These are phyloP conservation scores for Pleurostoma richardsiae DNA, from an alignment of 2,329 filamentous ascomycete species.

Conservation along the genomic window DNA sequence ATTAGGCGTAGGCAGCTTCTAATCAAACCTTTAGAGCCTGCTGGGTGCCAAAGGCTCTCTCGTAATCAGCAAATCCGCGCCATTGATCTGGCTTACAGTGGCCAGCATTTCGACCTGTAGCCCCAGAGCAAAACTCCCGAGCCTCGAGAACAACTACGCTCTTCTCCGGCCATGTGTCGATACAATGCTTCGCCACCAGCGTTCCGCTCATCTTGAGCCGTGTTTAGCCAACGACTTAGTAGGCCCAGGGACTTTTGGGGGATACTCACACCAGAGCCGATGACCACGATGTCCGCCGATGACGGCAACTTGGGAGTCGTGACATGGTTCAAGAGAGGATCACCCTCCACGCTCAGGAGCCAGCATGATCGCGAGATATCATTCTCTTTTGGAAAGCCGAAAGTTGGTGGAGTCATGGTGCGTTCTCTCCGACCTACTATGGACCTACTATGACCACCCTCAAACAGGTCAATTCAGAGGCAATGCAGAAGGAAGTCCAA, in stretches of 20 bases:
- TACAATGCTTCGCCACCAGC: constrained; percentile 7
- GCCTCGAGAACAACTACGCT: constrained; percentile 11
- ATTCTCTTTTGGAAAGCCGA: not conserved
- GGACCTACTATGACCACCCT: too few species aligned
- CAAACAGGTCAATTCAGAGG: too few species aligned
- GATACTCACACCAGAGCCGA: not conserved
- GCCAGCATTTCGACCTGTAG: constrained; percentile 7
- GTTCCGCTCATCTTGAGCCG: constrained; percentile 7
- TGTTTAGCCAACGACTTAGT: not conserved
- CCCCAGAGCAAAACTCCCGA: constrained; percentile 10
- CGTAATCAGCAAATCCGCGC: constrained; percentile 2
- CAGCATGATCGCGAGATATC: not conserved
- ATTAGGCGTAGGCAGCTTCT: too few species aligned
- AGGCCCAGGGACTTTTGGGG: not conserved
- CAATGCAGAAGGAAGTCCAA: not conserved
- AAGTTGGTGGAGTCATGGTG: not conserved
- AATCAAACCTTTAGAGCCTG: not conserved
- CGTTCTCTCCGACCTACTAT: too few species aligned
- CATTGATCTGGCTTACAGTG: constrained; percentile 3
- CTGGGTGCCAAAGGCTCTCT: constrained; percentile 1
- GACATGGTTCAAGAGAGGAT: not conserved
- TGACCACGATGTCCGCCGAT: not conserved
- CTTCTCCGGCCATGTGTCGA: constrained; percentile 9
- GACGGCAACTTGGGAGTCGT: not conserved
- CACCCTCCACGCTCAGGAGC: not conserved